Evolutionary conservation across 1,284 basidiomycete genomes (phyloP), one percentile per base, ranked within the genome.

Genomic region (Sporisorium reilianum): DNA sequence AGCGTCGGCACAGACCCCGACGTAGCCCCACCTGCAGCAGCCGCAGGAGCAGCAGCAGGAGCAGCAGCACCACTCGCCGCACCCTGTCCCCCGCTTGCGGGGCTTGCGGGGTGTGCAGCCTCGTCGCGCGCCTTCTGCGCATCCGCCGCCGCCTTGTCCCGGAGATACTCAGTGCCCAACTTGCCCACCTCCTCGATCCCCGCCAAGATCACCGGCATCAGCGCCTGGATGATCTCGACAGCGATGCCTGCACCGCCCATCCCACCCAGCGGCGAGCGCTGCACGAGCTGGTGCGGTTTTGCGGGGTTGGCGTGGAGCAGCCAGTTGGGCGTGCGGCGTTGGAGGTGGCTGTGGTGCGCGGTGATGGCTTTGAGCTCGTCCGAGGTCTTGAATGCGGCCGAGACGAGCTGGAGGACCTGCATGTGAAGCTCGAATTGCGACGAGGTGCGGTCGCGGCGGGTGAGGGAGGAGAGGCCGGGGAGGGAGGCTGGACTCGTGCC

Each of bases 121-220:
- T 38, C 36, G 36, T 14, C 22, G 41, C 51, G 44, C 18, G 11
- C 20, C 32, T 55, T 44, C 5, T 28, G 16, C 16, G 14, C 30
- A 4, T 38, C 20, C 16, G 40, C 26, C 20, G n/a, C 23, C 34
- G 34, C 48, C 12, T 40, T n/a, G n/a, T 44, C 55, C 16, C 51
- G 23, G 6, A 55, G 7, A 8, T 40, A 45, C 9, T 30, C 41
- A 5, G 34, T 23, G 4, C 53, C 60, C 16, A 56, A 12, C 22
- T 63, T 55, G 2, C 53, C 53, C 2, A 14, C 45, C 23, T 23
- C 48, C 4, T 63, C 40, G 32, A 55, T 51, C 5, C 60, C 60
- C 5, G 53, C 32, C 5, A 55, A 10, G 9, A 63, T 46, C 2
- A 34, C 40, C 5, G 60, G 60, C 41, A 55, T 62, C 10, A 51